Percentiles rank a stretch among this genome's conserved stretches.
Evolutionary conservation across 2,329 filamentous ascomycete genomes (phyloP).

Genomic region (Pseudopyricularia javanii): DNA sequence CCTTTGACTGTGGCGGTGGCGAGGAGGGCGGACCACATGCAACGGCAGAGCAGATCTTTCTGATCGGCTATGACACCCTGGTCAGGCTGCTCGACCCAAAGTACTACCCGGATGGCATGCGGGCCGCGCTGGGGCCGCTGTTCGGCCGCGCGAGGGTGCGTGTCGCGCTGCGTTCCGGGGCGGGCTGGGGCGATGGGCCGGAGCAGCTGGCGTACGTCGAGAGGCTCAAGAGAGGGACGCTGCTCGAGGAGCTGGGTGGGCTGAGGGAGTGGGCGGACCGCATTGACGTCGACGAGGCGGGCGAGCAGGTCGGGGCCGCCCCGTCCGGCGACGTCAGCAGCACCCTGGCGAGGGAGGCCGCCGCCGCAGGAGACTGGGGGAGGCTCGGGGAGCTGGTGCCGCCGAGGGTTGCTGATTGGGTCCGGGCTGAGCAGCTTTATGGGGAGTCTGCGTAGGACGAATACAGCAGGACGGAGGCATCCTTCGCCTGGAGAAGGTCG

Average conservation of each 20-base stretch:
- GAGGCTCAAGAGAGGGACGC: slow-evolving; percentile 28
- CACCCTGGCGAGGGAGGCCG: slow-evolving; percentile 50
- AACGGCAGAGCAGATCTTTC: slow-evolving; percentile 45
- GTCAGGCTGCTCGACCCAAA: slow-evolving; percentile 60
- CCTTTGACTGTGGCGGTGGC: slow-evolving; percentile 9
- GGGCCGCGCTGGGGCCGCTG: slow-evolving; percentile 47
- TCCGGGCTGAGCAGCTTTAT: slow-evolving; percentile 46
- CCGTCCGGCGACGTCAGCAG: slow-evolving; percentile 34
- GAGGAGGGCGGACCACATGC: neutral
- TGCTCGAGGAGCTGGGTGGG: slow-evolving; percentile 40
- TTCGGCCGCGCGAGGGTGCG: slow-evolving; percentile 48
- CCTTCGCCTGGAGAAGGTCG: too few species aligned
- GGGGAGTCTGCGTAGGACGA: slow-evolving; percentile 11
- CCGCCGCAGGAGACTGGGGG: slow-evolving; percentile 30
- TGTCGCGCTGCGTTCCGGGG: slow-evolving; percentile 51
- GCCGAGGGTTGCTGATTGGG: slow-evolving; percentile 41
- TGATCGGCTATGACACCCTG: slow-evolving; percentile 66
- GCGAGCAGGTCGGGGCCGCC: slow-evolving; percentile 17
- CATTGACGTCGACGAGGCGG: slow-evolving; percentile 46
- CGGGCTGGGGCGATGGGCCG: slow-evolving; percentile 43
- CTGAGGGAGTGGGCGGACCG: slow-evolving; percentile 42
- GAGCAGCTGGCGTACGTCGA: slow-evolving; percentile 43
- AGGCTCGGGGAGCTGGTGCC: slow-evolving; percentile 42
- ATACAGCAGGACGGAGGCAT: too few species aligned
- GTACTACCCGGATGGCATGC: slow-evolving; percentile 50